Evolutionary conservation across 306 rosid species (phyloP), one percentile per base, ranked within the genome.

Genomic region (Vicia villosa): DNA sequence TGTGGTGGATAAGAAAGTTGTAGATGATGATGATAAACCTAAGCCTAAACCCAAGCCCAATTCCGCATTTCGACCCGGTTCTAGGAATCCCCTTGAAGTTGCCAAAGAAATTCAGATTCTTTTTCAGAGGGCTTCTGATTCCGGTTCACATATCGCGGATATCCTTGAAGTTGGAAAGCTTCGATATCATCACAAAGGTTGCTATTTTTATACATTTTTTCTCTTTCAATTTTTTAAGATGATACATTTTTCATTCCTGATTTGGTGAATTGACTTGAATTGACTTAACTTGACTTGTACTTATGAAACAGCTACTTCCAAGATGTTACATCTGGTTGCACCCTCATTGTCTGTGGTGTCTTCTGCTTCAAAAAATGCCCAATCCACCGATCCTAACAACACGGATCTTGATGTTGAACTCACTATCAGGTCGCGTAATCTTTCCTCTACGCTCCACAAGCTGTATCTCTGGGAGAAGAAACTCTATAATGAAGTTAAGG

Each of bases 381-480:
- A 83, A 78, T 60, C 91, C n/a, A 7, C 13, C 34, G 83, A 54
- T 15, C 61, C 84, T 41, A 82, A 70, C 21, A 28, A 68, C 32
- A 15, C 72, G 76, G 80, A 63, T 66, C 42, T 77, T 26, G 81
- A 80, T 36, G 88, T 83, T 79, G 96, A 83, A 50, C 43, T 86
- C 58, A 64, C 69, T 17, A 64, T 72, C 57, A 79, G 87, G 66
- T 80, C 95, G 9, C 83, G 77, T 68, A 84, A 83, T 71, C 95
- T 95, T 63, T 91, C 97, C 47, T 83, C 96, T 21, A 95, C 97
- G 2, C 83, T 95, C 64, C 92, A 82, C 40, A 95, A 95, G 86
- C 76, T 95, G 46, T 75, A 80, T 81, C 94, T 95, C 34, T 95
- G 99, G 97, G 99, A 95, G 85, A 95, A 89, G 97, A 95, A 95